These are phyloP conservation scores for Aspergillus indologenus DNA, from an alignment of 495 filamentous ascomycete genomes.

Conservation along the genomic window DNA sequence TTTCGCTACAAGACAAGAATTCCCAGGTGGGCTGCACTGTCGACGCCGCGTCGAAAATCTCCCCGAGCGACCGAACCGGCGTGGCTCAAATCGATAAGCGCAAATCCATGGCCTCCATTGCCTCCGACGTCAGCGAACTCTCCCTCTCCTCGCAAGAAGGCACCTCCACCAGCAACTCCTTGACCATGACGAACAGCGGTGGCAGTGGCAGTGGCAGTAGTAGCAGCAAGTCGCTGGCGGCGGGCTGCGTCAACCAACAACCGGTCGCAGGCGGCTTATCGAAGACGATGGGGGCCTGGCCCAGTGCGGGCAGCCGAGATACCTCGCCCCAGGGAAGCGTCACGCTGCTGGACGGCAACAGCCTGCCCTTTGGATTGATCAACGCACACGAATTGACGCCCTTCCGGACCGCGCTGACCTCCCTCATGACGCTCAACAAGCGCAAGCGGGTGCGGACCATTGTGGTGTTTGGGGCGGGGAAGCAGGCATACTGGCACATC, in stretches of 20 bases:
- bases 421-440: slow-evolving; percentile 68
- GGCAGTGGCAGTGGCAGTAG: not conserved
- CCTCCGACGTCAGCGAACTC: slow-evolving; percentile 40
- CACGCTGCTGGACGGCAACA: slow-evolving; percentile 65
- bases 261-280: slow-evolving; percentile 30
- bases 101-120: slow-evolving; percentile 36
- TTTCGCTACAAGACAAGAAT: slow-evolving; percentile 46
- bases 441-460: slow-evolving; percentile 68
- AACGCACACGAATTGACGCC: slow-evolving; percentile 85
- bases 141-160: slow-evolving; percentile 40
- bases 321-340: slow-evolving; percentile 75
- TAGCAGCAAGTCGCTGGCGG: slow-evolving; percentile 25
- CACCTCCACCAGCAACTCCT: slow-evolving; percentile 5
- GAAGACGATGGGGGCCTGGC: slow-evolving; percentile 39
- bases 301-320: slow-evolving; percentile 38
- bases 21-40: slow-evolving; percentile 32
- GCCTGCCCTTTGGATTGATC: slow-evolving; percentile 72
- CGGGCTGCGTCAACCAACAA: slow-evolving; percentile 36
- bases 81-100: slow-evolving; percentile 18
- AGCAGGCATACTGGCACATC: slow-evolving; percentile 92
- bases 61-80: slow-evolving; percentile 19
- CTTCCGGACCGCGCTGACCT: slow-evolving; percentile 86
- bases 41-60: slow-evolving; percentile 21
- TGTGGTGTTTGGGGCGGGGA: slow-evolving; percentile 83
- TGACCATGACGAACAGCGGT: slow-evolving; percentile 20